Evolutionary conservation across 2,329 filamentous ascomycete species (phyloP).

Genomic region (Tolypocladium tundrense): DNA sequence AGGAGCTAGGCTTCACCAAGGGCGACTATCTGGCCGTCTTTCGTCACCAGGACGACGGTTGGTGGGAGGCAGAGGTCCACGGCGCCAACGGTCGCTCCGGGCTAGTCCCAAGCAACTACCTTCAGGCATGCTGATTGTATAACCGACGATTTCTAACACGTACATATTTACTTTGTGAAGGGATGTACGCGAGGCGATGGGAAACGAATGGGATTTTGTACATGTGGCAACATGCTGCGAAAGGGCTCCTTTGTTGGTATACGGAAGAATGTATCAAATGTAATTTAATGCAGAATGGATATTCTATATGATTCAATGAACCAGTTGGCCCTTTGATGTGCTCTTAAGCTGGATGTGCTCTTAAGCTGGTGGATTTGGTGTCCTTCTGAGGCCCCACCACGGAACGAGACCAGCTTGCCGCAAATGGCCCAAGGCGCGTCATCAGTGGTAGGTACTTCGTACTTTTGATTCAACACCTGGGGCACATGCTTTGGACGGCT

Average conservation of each 20-base stretch:
- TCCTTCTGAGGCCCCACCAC: not conserved
- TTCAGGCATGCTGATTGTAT: constrained; percentile 36
- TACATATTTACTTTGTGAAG: not conserved
- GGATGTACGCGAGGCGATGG: not conserved
- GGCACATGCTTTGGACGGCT: not conserved
- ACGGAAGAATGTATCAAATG: constrained; percentile 1
- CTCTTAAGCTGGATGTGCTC: not conserved
- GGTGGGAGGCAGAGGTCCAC: constrained; percentile 97
- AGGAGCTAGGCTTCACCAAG: constrained; percentile 87
- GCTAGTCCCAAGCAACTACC: constrained; percentile 59
- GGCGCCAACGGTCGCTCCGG: constrained; percentile 50
- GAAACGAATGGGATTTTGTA: not conserved
- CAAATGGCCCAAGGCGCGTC: not conserved
- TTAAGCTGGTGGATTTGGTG: not conserved
- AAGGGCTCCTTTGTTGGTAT: not conserved
- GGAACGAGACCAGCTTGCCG: not conserved
- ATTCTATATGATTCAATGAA: not conserved
- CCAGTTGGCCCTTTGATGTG: not conserved
- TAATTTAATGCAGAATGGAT: not conserved
- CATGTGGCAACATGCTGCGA: not conserved
- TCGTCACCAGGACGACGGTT: constrained; percentile 90
- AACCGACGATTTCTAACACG: not conserved
- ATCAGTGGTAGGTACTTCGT: not conserved
- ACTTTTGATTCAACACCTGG: not conserved
- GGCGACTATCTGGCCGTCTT: constrained; percentile 84